phyloP scores from a whole-genome alignment of 2,329 filamentous ascomycete species.

The Pleochaeta shiraiana region DNA sequence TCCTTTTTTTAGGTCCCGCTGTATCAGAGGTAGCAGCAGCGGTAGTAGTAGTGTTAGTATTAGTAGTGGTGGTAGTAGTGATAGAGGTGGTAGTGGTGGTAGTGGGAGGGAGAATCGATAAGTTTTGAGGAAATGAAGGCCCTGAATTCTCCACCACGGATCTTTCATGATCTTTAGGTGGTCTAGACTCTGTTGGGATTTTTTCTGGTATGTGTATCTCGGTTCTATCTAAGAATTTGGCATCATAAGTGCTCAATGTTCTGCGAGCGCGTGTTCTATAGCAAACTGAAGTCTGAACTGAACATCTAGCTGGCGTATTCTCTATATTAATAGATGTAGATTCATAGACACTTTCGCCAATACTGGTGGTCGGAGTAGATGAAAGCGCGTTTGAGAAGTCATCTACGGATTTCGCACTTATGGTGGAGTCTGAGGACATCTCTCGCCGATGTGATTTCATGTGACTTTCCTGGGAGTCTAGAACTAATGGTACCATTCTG shows the following conservation, averaged over 20 bases:
- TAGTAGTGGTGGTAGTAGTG: too few species aligned
- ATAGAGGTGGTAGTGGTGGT: too few species aligned
- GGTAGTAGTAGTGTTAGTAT: too few species aligned
- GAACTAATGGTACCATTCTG: too few species aligned
- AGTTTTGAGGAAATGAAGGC: neutral
- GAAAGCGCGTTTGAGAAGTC: constrained; percentile 16
- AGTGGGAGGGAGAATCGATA: too few species aligned
- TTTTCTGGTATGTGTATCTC: constrained; percentile 27
- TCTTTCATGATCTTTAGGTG: constrained; percentile 20
- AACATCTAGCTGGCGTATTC: constrained; percentile 6
- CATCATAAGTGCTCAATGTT: constrained; percentile 43
- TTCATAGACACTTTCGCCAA: constrained; percentile 38
- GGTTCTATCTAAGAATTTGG: constrained; percentile 39
- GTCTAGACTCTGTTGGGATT: constrained; percentile 22
- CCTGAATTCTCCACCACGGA: constrained; percentile 19
- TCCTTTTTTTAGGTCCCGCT: constrained; percentile 13
- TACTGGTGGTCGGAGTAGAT: constrained; percentile 40
- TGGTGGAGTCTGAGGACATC: constrained; percentile 12
- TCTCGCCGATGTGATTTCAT: neutral
- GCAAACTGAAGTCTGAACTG: too few species aligned
- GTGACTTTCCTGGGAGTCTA: neutral
- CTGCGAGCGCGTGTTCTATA: constrained; percentile 33
- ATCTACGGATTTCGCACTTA: constrained; percentile 14
- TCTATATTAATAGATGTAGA: constrained; percentile 22
- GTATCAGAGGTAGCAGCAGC: constrained; percentile 14